Evolutionary conservation across 2,329 filamentous ascomycete species (phyloP).

Genomic region (Talaromyces sp.): DNA sequence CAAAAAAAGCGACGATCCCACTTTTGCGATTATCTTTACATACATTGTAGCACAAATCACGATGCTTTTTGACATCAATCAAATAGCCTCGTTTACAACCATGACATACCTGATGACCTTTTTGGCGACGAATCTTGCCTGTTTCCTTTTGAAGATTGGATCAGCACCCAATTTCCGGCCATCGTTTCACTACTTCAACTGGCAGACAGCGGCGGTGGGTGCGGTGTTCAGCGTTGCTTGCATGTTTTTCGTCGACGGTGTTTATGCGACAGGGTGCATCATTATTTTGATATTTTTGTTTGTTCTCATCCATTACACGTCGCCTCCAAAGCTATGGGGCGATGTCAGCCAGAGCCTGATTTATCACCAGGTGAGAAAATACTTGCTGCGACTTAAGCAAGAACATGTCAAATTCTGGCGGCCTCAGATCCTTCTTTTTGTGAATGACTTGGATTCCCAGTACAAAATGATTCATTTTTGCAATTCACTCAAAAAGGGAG

Average conservation of each 20-base stretch:
- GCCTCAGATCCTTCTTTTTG: slow-evolving; percentile 77
- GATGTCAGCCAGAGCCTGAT: slow-evolving; percentile 87
- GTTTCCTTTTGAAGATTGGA: slow-evolving; percentile 78
- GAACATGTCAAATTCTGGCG: slow-evolving; percentile 95
- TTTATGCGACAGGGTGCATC: slow-evolving; percentile 72
- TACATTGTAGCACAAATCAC: slow-evolving; percentile 72
- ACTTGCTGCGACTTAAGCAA: slow-evolving; percentile 72
- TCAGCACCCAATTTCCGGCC: slow-evolving; percentile 86
- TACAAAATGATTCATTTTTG: slow-evolving; percentile 85
- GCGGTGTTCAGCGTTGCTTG: slow-evolving; percentile 70
- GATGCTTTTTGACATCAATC: slow-evolving; percentile 77
- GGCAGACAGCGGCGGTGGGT: slow-evolving; percentile 72
- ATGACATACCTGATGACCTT: slow-evolving; percentile 95
- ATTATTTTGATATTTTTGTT: slow-evolving; percentile 72
- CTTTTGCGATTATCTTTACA: slow-evolving; percentile 70
- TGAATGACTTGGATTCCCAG: slow-evolving; percentile 76
- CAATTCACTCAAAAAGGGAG: slow-evolving; percentile 85
- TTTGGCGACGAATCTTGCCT: slow-evolving; percentile 80
- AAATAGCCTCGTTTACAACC: slow-evolving; percentile 82
- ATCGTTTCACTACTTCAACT: slow-evolving; percentile 84
- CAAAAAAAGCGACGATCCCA: slow-evolving; percentile 66
- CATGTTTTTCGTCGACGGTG: slow-evolving; percentile 86
- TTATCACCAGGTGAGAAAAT: slow-evolving; percentile 83
- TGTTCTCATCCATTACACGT: slow-evolving; percentile 76
- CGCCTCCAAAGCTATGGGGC: slow-evolving; percentile 82